These are phyloP conservation scores for Sesbania bispinosa DNA, from an alignment of 306 rosid species.

Conservation along the genomic window DNA sequence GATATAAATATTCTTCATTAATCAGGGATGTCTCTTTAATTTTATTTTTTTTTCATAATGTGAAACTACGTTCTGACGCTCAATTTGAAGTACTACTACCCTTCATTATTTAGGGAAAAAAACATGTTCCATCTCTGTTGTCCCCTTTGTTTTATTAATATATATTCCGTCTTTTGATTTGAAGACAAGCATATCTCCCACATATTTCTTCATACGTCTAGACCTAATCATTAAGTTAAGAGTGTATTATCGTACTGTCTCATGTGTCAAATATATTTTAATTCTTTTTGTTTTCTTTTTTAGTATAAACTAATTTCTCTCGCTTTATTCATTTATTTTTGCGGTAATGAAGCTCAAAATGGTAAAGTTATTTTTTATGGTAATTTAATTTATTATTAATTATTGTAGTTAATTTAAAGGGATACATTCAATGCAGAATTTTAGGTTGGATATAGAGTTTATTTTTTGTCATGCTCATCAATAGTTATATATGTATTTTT, in stretches of 20 bases:
- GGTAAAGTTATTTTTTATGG: not conserved
- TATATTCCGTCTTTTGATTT: not conserved
- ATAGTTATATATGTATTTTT: no score
- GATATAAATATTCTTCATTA: no score
- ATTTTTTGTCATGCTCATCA: no score
- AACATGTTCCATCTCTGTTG: not conserved
- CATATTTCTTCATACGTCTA: not conserved
- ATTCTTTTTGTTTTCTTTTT: not conserved
- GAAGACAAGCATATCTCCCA: not conserved
- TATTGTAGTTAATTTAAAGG: no score
- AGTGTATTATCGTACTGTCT: not conserved
- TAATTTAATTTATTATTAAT: no score
- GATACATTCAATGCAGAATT: no score
- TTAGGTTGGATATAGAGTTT: not conserved
- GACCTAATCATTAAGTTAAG: not conserved
- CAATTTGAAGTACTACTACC: not conserved
- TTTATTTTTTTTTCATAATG: no score
- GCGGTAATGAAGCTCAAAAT: not conserved
- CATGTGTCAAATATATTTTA: not conserved
- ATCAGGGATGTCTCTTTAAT: no score
- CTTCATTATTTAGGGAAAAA: not conserved
- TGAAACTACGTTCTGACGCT: not conserved
- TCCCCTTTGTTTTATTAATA: not conserved
- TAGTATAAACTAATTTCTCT: not conserved
- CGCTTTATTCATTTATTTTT: not conserved